Base-by-base conservation (phyloP, 306 rosid genomes). In the Trichosanthes truncata region DNA sequence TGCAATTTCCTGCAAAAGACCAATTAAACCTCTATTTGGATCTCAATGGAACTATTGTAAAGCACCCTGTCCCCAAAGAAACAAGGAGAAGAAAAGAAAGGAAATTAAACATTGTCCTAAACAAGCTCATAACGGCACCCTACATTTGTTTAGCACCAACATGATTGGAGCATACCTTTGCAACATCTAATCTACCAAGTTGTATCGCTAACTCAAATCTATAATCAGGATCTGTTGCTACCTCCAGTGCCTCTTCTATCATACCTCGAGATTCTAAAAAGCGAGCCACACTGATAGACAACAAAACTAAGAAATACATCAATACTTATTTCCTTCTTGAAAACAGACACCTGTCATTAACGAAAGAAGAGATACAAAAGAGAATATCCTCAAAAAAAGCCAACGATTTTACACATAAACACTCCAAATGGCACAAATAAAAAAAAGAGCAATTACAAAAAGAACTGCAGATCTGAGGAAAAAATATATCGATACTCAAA, bases 231-330 rank as follows among this genome's bases (percentile, higher is more conserved):
- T 96, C 98, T 25, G 97, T 96, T 60, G 98, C 98, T 53, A 96
- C 93, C 83, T 89, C 98, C 78, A 96, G 89, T 60, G 99, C 98
- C 78, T 91, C 97, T 91, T 90, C 98, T 81, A 91, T 81, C 99
- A 96, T 96, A 38, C 94, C 98, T 29, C 97, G 91, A 49, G 99
- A 91, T 87, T 96, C 99, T 88, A 96, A 83, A 90, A 96, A 96
- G 53, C 82, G 98, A 83, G 98, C 99, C 87, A 96, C 99, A 79
- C 99, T 96, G 63, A 72, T 62, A 82, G 55, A 40, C 45, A 75
- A 35, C 80, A 62, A 56, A 56, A 84, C 36, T 52, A 45, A 33
- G 68, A 52, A 61, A 49, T 11, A 45, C 46, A 38, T 71, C 53
- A 78, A 63, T 23, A 49, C 61, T 46, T n/a, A 25, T 77, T 26